A percentile compares a stretch with the other conserved stretches of the same genome.
Evolutionary conservation across 2,329 filamentous ascomycete species (phyloP).

Genomic region (Venturia oleaginea): DNA sequence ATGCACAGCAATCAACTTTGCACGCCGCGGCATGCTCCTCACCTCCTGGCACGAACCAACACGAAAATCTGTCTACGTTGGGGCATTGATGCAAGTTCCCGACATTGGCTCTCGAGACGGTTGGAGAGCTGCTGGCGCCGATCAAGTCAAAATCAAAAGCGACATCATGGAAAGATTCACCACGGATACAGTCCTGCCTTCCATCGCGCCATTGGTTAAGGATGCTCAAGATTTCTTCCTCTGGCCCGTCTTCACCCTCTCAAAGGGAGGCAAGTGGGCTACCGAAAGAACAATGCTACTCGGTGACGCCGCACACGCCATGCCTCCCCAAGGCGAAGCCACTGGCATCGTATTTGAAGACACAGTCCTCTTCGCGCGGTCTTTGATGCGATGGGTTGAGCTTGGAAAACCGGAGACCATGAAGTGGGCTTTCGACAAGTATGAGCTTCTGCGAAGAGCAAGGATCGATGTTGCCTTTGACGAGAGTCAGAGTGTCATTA

Average conservation of each 20-base stretch:
- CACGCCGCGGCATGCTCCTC: conserved; percentile 31
- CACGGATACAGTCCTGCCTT: conserved; percentile 26
- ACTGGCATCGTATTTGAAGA: conserved; percentile 38
- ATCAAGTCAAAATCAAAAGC: conserved; percentile 26
- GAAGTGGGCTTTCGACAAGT: conserved; percentile 27
- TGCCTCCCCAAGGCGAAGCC: conserved; percentile 39
- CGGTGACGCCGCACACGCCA: conserved; percentile 40
- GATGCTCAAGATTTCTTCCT: conserved; percentile 31
- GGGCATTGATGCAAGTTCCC: conserved; percentile 31
- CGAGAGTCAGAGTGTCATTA: conserved; percentile 25
- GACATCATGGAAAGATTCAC: conserved; percentile 30
- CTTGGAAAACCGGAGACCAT: conserved; percentile 23
- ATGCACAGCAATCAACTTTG: conserved; percentile 31
- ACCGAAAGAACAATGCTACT: conserved; percentile 33
- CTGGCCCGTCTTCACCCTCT: conserved; percentile 37
- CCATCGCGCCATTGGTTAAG: conserved; percentile 28
- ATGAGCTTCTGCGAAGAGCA: conserved; percentile 30
- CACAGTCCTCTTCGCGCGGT: conserved; percentile 33
- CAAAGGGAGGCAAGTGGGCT: conserved; percentile 30
- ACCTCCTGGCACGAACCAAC: conserved; percentile 31
- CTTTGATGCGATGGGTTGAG: conserved; percentile 24
- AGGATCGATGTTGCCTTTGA: conserved; percentile 32
- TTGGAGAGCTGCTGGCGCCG: conserved; percentile 26
- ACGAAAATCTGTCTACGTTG: conserved; percentile 29
- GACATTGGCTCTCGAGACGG: conserved; percentile 27